Base-by-base conservation (phyloP, 164 flowering plant species). In the Hamamelis virginiana region DNA sequence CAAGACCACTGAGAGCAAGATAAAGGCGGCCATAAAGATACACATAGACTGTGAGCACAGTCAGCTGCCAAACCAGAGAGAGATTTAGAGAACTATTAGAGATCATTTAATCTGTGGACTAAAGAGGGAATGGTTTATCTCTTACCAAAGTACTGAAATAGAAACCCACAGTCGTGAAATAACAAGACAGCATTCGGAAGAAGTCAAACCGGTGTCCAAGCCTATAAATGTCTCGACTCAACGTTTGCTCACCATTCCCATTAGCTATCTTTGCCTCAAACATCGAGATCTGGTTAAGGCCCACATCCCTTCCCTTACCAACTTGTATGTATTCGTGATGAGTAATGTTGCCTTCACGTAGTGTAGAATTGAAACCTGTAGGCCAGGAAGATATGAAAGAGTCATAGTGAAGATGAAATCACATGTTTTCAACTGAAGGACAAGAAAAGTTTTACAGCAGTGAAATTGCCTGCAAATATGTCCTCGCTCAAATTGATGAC, bases 241-340 rank as follows among this genome's bases (percentile, higher is more conserved):
- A 46, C 28, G 89, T 84, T 73, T 84, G 89, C 73, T 87, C 91
- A 12, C 89, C 91, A 66, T 85, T 87, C 6, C 91, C 91, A 77
- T 83, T 81, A 12, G 91, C 89, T 58, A 87, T 84, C 76, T 87
- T 87, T 19, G 91, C 91, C 79, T 87, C 91, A 72, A 87, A 87
- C 71, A 78, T 72, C 0, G 91, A 82, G 43, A 87, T 87, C 71
- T 87, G 89, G 62, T 87, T 85, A 23, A 87, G 86, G 13, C 91
- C 91, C 55, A 87, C 91, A 68, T 87, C 91, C 67, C 91, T 77
- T 25, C 91, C 91, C 74, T 87, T 87, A 62, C 91, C 91, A 50
- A 87, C 91, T 77, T 87, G 91, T 44, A 87, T 87, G 66, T 87
- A 85, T 67, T 87, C 91, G 65, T 85, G 91, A 78, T 85, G 89